Evolutionary conservation across 768 basidiomycete genomes (phyloP), one percentile per base, ranked within the genome.

Genomic region (Neoboletus brunneissimus): DNA sequence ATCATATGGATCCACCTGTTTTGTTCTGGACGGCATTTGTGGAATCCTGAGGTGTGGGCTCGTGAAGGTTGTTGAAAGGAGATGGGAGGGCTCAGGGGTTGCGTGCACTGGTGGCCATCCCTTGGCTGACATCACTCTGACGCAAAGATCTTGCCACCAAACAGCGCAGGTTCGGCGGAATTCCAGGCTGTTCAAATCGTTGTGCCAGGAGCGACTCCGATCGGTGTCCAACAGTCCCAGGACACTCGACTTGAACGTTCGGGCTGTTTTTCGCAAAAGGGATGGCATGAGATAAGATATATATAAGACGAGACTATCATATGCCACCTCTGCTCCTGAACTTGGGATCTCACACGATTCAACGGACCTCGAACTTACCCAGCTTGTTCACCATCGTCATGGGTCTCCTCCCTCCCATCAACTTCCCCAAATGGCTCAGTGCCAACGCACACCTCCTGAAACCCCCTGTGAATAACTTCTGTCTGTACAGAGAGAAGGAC

Each of bases 381-480:
- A 25, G 15, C 5, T 29, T 22, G 25, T 23, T 15, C 27, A 25
- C 15, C 37, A 10, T 42, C 43, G 67, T 53, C 46, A 93, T 90
- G 89, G 85, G 88, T 62, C 78, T 97, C 41, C 66, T 80, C 10
- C 81, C 89, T 11, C 92, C 96, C 4, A 78, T 99, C 64, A 95
- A 97, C 76, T 88, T 98, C 62, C 84, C 84, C 2, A 84, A 84
- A 69, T 98, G 97, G 97, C 80, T 99, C 43, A 74, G 76, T 4
- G 84, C 92, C 65, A 98, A 98, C 63, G 73, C 75, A 22, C 81
- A 94, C 60, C 78, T 88, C 3, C 79, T 98, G 29, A 80, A 88
- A 68, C 96, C 96, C 2, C 95, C 96, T 0, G 92, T 99, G 45
- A 94, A 94, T 78, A 92, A 95, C 71, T 94, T 84, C 59, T 91